Evolutionary conservation across 2,329 filamentous ascomycete species (phyloP).

Genomic region (Colletotrichum incanum): DNA sequence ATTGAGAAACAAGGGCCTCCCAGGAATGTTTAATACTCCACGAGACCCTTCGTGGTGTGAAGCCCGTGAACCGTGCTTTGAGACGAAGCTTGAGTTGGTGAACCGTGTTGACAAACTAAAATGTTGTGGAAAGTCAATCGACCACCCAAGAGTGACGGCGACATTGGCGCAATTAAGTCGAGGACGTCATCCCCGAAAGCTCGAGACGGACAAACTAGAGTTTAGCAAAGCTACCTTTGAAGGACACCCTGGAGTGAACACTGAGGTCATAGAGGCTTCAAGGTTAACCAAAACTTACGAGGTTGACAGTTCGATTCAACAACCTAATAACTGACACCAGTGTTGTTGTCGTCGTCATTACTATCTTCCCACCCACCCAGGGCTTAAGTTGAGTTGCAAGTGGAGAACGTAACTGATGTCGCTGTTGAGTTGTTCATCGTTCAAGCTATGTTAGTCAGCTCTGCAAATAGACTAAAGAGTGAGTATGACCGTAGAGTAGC

Average conservation of each 20-base stretch:
- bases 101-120: not conserved
- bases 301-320: not conserved
- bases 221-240: not conserved
- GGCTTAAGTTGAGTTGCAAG: not conserved
- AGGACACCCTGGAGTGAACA: not conserved
- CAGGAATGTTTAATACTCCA: too few species aligned
- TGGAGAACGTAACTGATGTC: not conserved
- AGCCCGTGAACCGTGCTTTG: not conserved
- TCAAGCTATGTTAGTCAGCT: not conserved
- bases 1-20: not conserved
- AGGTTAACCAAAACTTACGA: not conserved
- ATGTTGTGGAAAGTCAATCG: not conserved
- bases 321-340: not conserved
- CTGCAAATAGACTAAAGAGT: not conserved
- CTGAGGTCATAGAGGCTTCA: not conserved
- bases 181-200: not conserved
- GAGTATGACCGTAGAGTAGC: not conserved
- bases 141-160: not conserved
- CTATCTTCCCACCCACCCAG: not conserved
- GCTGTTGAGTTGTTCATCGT: not conserved
- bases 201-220: not conserved
- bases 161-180: not conserved
- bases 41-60: not conserved
- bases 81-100: not conserved
- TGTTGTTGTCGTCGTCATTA: not conserved